Base-by-base conservation (phyloP, 768 basidiomycete species). In the Trametes villosa region DNA sequence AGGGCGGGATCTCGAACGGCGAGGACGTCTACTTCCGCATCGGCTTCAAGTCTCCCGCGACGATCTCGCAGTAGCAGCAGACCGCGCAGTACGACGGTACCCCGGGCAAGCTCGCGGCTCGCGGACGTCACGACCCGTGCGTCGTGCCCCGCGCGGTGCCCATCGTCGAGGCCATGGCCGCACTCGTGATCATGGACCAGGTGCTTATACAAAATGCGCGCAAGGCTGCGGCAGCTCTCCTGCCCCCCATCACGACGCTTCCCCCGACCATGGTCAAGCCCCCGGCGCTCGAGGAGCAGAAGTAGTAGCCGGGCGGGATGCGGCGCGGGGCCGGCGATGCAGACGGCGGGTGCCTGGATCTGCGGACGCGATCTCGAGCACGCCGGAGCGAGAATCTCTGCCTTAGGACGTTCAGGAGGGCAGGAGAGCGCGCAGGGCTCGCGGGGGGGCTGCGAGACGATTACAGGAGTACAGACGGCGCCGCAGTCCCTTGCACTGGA, bases 21-120 rank as follows among this genome's bases (percentile, higher is more conserved):
- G 95, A 99, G 79, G 87, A 93, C 70, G 89, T 99, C 68, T 99
- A 98, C 81, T 99, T 99, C 82, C 84, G 46, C 58, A 83, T 98
- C 67, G 96, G 91, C 11, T 99, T 99, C 86, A 99, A 99, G 78
- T 94, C 94, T 18, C 97, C 97, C 56, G 97, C 97, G 47, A 99
- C 97, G 56, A 99, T 99, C 72, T 92, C 94, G 24, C 94, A 92
- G 73, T 79, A 86, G 29, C 97, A 99, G 76, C 73, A 80, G 48
- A 99, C 97, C 26, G 94, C 90, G 12, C 89, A 92, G 74, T 99
- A 99, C 74, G 88, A 97, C 71, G 97, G 97, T 29, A 91, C 92
- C 11, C 79, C 85, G 1, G 97, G 97, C 26, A 83, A 83, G 38
- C 83, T 99, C 53, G 94, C 94, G 13, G 91, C 97, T 36, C 84